Evolutionary conservation across 371 early-diverging fungal species (phyloP).

Genomic region (Mucor sp.): DNA sequence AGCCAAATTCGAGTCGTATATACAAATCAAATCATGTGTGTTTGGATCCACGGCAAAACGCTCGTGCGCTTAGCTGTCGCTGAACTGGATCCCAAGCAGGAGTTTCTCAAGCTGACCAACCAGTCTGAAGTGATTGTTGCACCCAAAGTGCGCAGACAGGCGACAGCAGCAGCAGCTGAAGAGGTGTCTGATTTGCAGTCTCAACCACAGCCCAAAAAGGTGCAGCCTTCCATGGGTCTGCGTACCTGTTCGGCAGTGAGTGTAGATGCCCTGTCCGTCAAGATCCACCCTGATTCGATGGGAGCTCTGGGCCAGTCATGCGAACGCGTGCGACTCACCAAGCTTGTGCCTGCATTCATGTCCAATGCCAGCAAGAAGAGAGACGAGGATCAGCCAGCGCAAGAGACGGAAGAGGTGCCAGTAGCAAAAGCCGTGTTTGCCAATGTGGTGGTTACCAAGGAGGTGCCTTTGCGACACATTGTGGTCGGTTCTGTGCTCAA

Average conservation of each 20-base stretch:
- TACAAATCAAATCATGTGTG: conserved; percentile 63
- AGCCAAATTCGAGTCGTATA: conserved; percentile 77
- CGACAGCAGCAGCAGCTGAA: neutral
- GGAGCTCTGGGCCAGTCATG: neutral
- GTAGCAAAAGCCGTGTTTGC: conserved; percentile 15
- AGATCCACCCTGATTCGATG: conserved; percentile 20
- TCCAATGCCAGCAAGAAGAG: neutral
- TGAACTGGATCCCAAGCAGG: conserved; percentile 58
- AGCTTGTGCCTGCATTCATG: conserved; percentile 17
- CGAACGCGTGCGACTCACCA: conserved; percentile 4
- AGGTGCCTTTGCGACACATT: conserved; percentile 15
- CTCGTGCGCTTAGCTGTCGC: conserved; percentile 58
- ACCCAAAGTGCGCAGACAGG: conserved; percentile 62
- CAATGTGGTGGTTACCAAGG: neutral
- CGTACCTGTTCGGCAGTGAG: neutral
- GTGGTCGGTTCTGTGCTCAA: conserved; percentile 14
- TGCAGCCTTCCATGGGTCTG: conserved; percentile 1
- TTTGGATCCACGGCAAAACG: conserved; percentile 76
- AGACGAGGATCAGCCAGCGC: conserved; percentile 13
- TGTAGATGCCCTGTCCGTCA: conserved; percentile 3
- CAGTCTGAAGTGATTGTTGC: conserved; percentile 81
- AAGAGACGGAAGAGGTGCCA: neutral
- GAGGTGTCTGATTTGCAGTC: conserved; percentile 2
- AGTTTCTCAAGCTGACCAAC: conserved; percentile 62
- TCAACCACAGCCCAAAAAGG: conserved; percentile 1